Base-by-base conservation (phyloP, 1,284 basidiomycete genomes). In the Mycena sp. region DNA sequence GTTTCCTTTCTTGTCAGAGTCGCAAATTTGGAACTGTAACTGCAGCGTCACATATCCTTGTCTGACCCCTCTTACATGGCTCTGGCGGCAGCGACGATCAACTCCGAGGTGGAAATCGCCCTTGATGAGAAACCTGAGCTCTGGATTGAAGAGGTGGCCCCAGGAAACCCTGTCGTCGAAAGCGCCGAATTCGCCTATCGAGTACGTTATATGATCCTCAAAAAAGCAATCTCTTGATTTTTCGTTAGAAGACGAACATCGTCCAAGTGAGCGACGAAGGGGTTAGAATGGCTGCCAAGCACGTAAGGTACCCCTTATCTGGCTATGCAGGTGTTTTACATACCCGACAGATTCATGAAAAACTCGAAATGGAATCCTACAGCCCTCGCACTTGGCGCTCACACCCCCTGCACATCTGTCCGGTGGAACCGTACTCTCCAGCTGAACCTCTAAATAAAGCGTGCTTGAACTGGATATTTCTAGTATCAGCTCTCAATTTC, bases 401-500 rank as follows among this genome's bases (percentile, higher is more conserved):
- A 2, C 91, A 94, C 64, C 83, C 90, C 0, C 79, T 94, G 25
- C 92, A 94, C 71, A 81, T 92, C 40, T 84, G 84, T 66, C 90
- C 92, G 9, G 78, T 84, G 0, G 87, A 89, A 64, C 85, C 87
- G 0, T 88, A 86, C 71, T 78, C 83, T 37, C 77, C 82, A 6
- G 68, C 75, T 3, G 79, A 88, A 54, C 83, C 86, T 3, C 75
- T 81, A 50, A 90, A 87, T 19, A 83, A 80, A 70, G 74, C 80
- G 38, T 84, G 85, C 26, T 78, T 94, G 29, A 81, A 94, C 76
- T 94, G 93, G 93, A 88, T 95, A 64, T 94, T 95, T 75, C 82
- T 94, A 54, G 87, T 95, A 35, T 92, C 92, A 0, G 83, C 89
- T 2, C 82, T 94, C 49, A 95, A 95, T 74, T 95, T 95, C 76